Conservation (phyloP, 306 rosid species). For the Trichosanthes cucumerina region DNA sequence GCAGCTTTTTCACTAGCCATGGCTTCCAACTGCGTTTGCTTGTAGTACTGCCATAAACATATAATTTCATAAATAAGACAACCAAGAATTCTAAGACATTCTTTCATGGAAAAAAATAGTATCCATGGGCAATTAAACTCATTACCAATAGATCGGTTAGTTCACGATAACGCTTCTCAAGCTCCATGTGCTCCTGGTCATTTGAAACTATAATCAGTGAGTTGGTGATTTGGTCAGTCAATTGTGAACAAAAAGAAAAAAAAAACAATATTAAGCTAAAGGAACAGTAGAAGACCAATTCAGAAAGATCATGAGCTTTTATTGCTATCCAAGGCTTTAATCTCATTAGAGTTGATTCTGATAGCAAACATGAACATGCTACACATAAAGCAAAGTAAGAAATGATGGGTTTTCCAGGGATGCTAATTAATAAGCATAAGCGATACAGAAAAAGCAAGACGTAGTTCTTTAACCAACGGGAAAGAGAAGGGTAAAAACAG, state of each 20-base stretch:
- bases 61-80: not conserved
- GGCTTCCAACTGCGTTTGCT: conserved; percentile 97
- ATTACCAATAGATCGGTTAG: conserved; percentile 91
- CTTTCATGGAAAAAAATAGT: not conserved
- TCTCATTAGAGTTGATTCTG: not conserved
- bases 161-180: conserved; percentile 97
- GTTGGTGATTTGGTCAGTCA: not conserved
- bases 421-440: no score
- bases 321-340: not conserved
- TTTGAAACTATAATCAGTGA: conserved; percentile 20
- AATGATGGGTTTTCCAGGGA: not conserved
- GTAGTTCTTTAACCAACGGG: not conserved
- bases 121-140: conserved; percentile 7
- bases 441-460: not conserved
- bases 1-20: conserved; percentile 97
- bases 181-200: conserved; percentile 89
- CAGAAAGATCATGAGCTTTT: not conserved
- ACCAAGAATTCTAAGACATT: not conserved
- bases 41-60: conserved; percentile 62
- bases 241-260: not conserved
- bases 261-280: not conserved
- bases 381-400: not conserved
- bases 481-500: not conserved
- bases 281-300: not conserved
- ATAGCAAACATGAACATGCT: not conserved